Evolutionary conservation across 306 rosid genomes (phyloP).

Genomic region (Medicago arabica): DNA sequence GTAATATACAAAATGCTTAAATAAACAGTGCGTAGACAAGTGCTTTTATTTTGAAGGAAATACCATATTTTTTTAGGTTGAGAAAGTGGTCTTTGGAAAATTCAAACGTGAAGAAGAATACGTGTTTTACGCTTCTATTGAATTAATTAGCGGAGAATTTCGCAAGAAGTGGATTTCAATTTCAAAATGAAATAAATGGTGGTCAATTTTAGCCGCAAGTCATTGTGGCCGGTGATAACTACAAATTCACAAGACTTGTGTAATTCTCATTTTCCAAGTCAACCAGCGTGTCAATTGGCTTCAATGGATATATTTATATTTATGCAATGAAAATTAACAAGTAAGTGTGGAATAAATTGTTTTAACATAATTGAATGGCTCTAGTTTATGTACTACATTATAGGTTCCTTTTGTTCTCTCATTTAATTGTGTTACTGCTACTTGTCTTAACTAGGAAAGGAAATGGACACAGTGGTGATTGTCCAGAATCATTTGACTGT

Average conservation of each 20-base stretch:
- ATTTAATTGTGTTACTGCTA: not conserved
- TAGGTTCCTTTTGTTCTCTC: not conserved
- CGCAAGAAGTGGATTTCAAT: not conserved
- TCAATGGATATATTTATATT: not conserved
- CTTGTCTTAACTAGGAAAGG: not conserved
- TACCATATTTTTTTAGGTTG: not conserved
- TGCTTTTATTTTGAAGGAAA: not conserved
- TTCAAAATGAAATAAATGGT: not conserved
- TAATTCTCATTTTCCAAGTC: not conserved
- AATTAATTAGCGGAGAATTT: not conserved
- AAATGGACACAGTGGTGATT: not conserved
- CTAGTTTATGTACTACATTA: not conserved
- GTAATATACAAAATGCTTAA: too few species aligned
- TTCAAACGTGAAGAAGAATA: not conserved
- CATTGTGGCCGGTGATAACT: not conserved
- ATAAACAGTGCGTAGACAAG: too few species aligned
- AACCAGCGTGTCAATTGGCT: not conserved
- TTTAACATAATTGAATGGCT: constrained; percentile 21
- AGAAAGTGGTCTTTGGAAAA: not conserved
- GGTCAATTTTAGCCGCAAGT: not conserved
- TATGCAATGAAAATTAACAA: not conserved
- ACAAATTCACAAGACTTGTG: not conserved
- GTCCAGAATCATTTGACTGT: constrained; percentile 39
- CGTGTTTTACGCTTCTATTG: constrained; percentile 7
- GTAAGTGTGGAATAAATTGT: not conserved